These are phyloP conservation scores for Neotropicomus parvogracilis DNA, from an alignment of 1,284 basidiomycete species.

Conservation along the genomic window DNA sequence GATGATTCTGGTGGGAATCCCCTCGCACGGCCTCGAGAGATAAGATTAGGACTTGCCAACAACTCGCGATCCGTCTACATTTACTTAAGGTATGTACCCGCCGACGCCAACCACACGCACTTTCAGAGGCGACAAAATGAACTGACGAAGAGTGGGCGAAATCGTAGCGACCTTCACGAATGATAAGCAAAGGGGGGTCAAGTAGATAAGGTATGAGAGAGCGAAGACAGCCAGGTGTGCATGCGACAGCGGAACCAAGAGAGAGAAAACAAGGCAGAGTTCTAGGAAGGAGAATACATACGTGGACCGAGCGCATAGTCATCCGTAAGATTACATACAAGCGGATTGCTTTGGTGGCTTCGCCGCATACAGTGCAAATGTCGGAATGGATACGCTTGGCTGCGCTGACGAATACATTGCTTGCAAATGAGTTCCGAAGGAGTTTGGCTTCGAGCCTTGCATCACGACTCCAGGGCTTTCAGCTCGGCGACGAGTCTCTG, in stretches of 20 bases:
- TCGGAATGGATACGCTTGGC: constrained; percentile 21
- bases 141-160: constrained; percentile 10
- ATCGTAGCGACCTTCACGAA: constrained; percentile 6
- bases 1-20: constrained; percentile 22
- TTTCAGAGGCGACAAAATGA: not conserved
- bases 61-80: constrained; percentile 9
- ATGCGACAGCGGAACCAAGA: constrained; percentile 18
- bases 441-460: constrained; percentile 7
- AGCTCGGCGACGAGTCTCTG: constrained; percentile 39
- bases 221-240: constrained; percentile 22
- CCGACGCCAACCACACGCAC: constrained; percentile 2
- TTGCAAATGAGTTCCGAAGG: constrained; percentile 20
- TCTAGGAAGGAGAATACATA: constrained; percentile 29
- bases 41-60: constrained; percentile 16
- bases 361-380: constrained; percentile 31
- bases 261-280: constrained; percentile 8
- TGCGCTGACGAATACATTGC: constrained; percentile 29
- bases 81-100: constrained; percentile 8
- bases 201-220: constrained; percentile 12
- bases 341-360: constrained; percentile 25
- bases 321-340: constrained; percentile 33
- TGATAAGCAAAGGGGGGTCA: constrained; percentile 9
- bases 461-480: constrained; percentile 35
- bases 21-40: no score
- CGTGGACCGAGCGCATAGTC: constrained; percentile 14